Conservation (phyloP, 1,284 basidiomycete species). For the Trametes sp. region DNA sequence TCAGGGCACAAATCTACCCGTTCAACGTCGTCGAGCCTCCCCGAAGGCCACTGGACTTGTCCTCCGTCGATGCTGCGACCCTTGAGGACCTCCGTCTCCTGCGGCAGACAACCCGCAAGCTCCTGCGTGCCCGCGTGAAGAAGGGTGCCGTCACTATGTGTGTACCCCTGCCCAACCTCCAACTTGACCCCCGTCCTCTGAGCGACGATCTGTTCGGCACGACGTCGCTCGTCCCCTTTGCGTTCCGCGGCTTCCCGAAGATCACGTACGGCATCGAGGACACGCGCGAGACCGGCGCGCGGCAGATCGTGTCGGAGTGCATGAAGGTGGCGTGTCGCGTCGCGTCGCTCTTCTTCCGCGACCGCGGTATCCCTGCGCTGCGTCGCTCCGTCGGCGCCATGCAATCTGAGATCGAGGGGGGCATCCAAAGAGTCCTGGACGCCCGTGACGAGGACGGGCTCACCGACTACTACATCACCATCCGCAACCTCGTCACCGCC, state of each 20-base stretch:
- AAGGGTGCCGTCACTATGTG: slow-evolving; percentile 17
- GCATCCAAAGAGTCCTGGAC: slow-evolving; percentile 36
- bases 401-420: slow-evolving; percentile 31
- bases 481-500: slow-evolving; percentile 45
- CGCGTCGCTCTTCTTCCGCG: slow-evolving; percentile 76
- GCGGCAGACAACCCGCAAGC: slow-evolving; percentile 14
- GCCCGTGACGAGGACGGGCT: slow-evolving; percentile 52
- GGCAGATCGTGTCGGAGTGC: slow-evolving; percentile 75
- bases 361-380: slow-evolving; percentile 69
- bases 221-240: slow-evolving; percentile 32
- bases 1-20: slow-evolving; percentile 46
- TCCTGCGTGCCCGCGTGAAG: slow-evolving; percentile 20
- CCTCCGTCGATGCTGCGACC: slow-evolving; percentile 8
- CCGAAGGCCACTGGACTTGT: not conserved
- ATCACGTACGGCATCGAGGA: slow-evolving; percentile 54
- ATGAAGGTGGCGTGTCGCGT: slow-evolving; percentile 87
- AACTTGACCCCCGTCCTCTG: slow-evolving; percentile 30
- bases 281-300: slow-evolving; percentile 50
- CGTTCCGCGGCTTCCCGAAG: slow-evolving; percentile 66
- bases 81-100: slow-evolving; percentile 32
- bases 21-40: slow-evolving; percentile 45
- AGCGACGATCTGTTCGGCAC: slow-evolving; percentile 32
- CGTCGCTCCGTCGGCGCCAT: slow-evolving; percentile 59
- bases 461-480: slow-evolving; percentile 40
- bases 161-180: slow-evolving; percentile 17